These are phyloP conservation scores for Tetracentron sinense DNA, from an alignment of 164 flowering plant genomes.

Conservation along the genomic window DNA sequence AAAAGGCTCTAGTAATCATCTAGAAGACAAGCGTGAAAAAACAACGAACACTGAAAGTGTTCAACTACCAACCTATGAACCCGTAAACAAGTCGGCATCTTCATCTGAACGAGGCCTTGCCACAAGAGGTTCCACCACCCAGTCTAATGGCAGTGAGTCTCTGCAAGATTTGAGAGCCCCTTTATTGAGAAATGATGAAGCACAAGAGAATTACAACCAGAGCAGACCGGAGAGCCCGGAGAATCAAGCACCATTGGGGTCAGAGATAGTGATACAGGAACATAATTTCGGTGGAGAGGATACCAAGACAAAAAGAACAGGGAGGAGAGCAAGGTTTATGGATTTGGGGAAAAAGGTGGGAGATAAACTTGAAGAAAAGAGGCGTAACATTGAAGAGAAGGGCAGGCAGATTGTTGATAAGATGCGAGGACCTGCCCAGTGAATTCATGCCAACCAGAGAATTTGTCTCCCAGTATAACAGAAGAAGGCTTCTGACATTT, in stretches of 20 bases:
- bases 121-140: constrained; percentile 17
- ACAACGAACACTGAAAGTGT: constrained; percentile 18
- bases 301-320: constrained; percentile 48
- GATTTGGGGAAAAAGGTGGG: constrained; percentile 90
- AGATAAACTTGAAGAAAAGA: constrained; percentile 87
- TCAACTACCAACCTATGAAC: constrained; percentile 16
- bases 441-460: no score
- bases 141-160: constrained; percentile 22
- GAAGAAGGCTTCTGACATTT: neutral
- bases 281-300: constrained; percentile 31
- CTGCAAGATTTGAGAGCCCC: constrained; percentile 44
- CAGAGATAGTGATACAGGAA: constrained; percentile 23
- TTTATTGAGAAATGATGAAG: constrained; percentile 27
- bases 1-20: constrained; percentile 10
- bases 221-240: constrained; percentile 23
- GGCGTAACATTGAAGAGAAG: constrained; percentile 73
- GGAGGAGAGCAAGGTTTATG: constrained; percentile 77
- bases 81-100: constrained; percentile 11
- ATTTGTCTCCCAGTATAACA: no score
- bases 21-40: constrained; percentile 27
- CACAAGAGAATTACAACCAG: constrained; percentile 18
- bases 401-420: constrained; percentile 77
- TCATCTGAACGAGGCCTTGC: constrained; percentile 7
- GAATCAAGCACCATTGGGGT: constrained; percentile 20
- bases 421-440: constrained; percentile 74